Base-by-base conservation (phyloP, 257 asterid species). In the Avicennia marina region DNA sequence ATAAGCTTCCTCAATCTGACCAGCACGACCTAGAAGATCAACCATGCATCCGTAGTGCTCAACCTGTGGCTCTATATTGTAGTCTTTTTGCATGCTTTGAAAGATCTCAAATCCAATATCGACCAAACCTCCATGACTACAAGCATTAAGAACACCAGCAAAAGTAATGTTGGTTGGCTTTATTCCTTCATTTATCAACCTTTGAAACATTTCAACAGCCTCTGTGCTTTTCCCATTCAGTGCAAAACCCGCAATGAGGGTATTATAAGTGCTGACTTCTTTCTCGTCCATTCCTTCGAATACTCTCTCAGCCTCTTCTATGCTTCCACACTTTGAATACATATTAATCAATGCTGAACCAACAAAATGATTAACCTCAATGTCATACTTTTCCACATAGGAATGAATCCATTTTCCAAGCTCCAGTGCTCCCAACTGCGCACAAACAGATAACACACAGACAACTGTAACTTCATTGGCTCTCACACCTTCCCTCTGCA, bases 1-100 rank as follows among this genome's bases (percentile, higher is more conserved):
- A 62, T 69, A 74, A 54, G 86, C 90, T 50, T 79, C 80, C 43
- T 79, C 72, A 50, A 82, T 71, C 43, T 32, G 50, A 41, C 86
- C 86, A 1, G 73, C 82, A 24, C 90, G 83, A 20, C 90, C 80
- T 39, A 79, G 67, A 58, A 79, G 82, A 74, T 79, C 90, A 34
- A 79, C 84, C 60, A 82, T 38, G 65, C 90, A 79, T 29, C 86
- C 86, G 2, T 72, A 76, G 64, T 82, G 86, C 66, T 79, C 86
- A 19, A 76, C 56, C 52, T 64, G 64, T 10, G 77, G 81, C 66
- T 74, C 75, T 8, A 76, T 41, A 21, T 61, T 49, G 25, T 76
- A 51, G 1, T 68, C 66, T 3, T 2, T 41, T 49, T 57, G 49
- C 90, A 82, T 76, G 27, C 73, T 56, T 9, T 41, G 47, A 49